Base-by-base conservation (phyloP, 805 yeast species). In the Sungouiozyma intestinalis region DNA sequence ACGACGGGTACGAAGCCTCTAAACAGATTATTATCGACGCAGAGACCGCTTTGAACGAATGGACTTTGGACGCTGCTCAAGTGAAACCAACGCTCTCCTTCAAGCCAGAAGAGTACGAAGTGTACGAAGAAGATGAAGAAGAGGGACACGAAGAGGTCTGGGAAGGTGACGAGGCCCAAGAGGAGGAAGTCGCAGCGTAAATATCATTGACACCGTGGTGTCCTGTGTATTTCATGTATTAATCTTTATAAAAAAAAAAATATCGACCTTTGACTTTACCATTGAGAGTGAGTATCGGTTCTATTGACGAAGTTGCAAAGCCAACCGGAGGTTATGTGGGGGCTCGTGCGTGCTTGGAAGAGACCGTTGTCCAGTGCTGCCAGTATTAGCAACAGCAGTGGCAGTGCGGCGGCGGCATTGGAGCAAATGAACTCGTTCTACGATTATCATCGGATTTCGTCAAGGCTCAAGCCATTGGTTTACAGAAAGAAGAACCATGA, bases 1-100 rank as follows among this genome's bases (percentile, higher is more conserved):
- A 83, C 63, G 94, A 83, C 56, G 94, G 94, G 53, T 83, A 82
- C 63, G 92, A 83, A 64, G 87, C 90, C 38, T 81, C 90, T 35
- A 83, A 82, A 68, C 94, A 83, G 68, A 83, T 83, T 64, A 82
- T 83, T 56, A 78, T 83, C 53, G 94, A 83, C 58, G 85, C 87
- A 50, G 94, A 83, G 67, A 79, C 77, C 51, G 87, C 92, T 43
- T 72, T 83, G 62, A 82, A 84, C 50, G 72, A 81, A 40, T 83
- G 94, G 94, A 83, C 94, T 51, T 73, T 82, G 55, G 92, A 83
- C 57, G 68, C 79, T 44, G 90, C 94, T 53, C 85, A 74, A 53
- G 86, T 83, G 48, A 82, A 77, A 67, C 90, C 94, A 63, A 77
- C 90, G 49, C 73, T 83, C 60, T 75, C 84, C 37, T 76, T 83